Evolutionary conservation across 169 alveolate genomes (phyloP).

Genomic region (Babesia bigemina): DNA sequence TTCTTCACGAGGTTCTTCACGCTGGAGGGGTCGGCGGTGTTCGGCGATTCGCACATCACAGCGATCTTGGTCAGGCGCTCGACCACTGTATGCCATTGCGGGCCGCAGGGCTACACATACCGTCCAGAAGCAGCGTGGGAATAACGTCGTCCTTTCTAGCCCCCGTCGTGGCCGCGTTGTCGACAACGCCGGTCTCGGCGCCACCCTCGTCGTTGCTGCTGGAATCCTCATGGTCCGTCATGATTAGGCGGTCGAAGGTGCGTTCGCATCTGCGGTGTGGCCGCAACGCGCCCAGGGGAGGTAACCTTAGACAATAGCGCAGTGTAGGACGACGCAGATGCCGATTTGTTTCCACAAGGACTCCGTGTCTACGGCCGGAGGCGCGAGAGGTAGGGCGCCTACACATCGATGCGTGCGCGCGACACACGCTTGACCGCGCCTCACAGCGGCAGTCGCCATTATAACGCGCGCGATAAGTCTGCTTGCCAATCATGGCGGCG

Average conservation of each 20-base stretch:
- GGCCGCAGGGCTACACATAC: neutral
- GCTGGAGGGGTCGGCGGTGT: constrained; percentile 20
- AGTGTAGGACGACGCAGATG: too few species aligned
- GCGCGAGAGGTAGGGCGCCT: neutral
- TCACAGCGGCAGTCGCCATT: neutral
- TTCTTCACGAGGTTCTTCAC: constrained; percentile 58
- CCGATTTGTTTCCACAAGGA: too few species aligned
- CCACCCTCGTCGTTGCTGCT: constrained; percentile 60
- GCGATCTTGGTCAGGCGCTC: constrained; percentile 64
- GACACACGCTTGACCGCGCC: neutral
- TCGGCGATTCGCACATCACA: constrained; percentile 50
- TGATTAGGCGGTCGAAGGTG: neutral
- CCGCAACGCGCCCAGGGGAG: too few species aligned
- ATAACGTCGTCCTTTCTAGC: neutral
- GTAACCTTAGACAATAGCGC: too few species aligned
- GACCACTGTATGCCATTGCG: constrained; percentile 37
- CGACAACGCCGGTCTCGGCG: constrained; percentile 8
- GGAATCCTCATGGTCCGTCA: constrained; percentile 50
- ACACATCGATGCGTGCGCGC: neutral
- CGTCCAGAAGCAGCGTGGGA: constrained; percentile 23
- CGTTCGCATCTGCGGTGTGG: too few species aligned
- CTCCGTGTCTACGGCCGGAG: too few species aligned
- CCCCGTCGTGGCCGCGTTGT: neutral
- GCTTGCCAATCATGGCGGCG: constrained; percentile 6
- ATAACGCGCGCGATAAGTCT: neutral